Conservation (phyloP, 2,329 filamentous ascomycete genomes). For the Dissoconium aciculare region DNA sequence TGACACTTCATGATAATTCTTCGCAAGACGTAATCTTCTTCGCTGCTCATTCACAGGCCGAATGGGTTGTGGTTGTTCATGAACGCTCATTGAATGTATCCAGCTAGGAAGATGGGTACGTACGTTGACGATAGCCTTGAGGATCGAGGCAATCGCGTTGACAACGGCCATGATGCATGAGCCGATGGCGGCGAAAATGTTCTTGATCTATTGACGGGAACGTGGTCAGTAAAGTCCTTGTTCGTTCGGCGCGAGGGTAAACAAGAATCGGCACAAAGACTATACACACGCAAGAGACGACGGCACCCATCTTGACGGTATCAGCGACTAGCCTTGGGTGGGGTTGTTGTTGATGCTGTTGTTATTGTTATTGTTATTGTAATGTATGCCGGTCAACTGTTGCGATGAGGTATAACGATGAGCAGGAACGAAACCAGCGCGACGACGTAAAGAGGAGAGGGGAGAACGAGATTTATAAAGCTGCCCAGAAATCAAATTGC, state of each 20-base stretch:
- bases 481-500: too few species aligned
- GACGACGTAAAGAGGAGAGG: too few species aligned
- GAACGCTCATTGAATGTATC: too few species aligned
- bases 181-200: conserved; percentile 1
- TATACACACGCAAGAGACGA: conserved; percentile 63
- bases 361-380: not conserved
- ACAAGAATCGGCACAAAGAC: conserved; percentile 12
- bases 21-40: too few species aligned
- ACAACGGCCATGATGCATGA: conserved; percentile 25
- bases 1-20: too few species aligned
- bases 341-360: not conserved
- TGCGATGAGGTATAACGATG: not conserved
- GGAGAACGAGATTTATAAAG: too few species aligned
- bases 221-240: not conserved
- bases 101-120: conserved; percentile 2
- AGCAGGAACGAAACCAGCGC: too few species aligned
- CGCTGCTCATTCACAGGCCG: too few species aligned
- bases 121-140: conserved; percentile 33
- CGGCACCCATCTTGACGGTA: conserved; percentile 56
- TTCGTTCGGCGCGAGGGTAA: not conserved
- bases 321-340: not conserved
- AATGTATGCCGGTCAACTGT: not conserved
- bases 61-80: too few species aligned
- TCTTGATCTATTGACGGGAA: conserved; percentile 6
- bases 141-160: conserved; percentile 32